These are phyloP conservation scores for Tetracladium setigerum DNA, from an alignment of 495 filamentous ascomycete genomes.

Conservation along the genomic window DNA sequence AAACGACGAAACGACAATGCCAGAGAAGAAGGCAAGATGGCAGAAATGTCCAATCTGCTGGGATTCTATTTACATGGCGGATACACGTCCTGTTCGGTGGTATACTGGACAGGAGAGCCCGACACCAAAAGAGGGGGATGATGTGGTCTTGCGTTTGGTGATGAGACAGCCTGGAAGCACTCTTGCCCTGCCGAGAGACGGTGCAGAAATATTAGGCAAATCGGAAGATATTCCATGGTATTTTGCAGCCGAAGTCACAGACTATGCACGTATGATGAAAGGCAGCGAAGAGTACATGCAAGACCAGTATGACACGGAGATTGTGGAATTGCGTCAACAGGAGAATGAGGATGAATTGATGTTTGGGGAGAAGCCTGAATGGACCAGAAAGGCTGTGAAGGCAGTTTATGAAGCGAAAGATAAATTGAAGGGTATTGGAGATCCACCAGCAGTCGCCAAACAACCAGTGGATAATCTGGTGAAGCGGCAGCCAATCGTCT, in stretches of 20 bases:
- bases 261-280: slow-evolving; percentile 94
- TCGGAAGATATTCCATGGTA: slow-evolving; percentile 86
- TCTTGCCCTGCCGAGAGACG: slow-evolving; percentile 78
- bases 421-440: slow-evolving; percentile 62
- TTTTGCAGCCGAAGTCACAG: slow-evolving; percentile 84
- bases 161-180: slow-evolving; percentile 73
- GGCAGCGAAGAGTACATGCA: slow-evolving; percentile 84
- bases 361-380: slow-evolving; percentile 88
- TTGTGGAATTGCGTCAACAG: slow-evolving; percentile 63
- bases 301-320: slow-evolving; percentile 69
- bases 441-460: slow-evolving; percentile 51
- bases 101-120: slow-evolving; percentile 82
- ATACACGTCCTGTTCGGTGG: slow-evolving; percentile 86
- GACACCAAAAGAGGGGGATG: slow-evolving; percentile 71
- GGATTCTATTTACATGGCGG: slow-evolving; percentile 79
- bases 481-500: slow-evolving; percentile 28
- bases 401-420: slow-evolving; percentile 65
- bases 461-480: slow-evolving; percentile 39
- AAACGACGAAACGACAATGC: slow-evolving; percentile 53
- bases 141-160: slow-evolving; percentile 81
- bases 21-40: slow-evolving; percentile 70
- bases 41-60: slow-evolving; percentile 97
- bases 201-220: slow-evolving; percentile 56
- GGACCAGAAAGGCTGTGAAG: slow-evolving; percentile 76
- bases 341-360: slow-evolving; percentile 84